These are phyloP conservation scores for Xylariomycetidae sp. DNA, from an alignment of 2,329 filamentous ascomycete genomes.

Conservation along the genomic window DNA sequence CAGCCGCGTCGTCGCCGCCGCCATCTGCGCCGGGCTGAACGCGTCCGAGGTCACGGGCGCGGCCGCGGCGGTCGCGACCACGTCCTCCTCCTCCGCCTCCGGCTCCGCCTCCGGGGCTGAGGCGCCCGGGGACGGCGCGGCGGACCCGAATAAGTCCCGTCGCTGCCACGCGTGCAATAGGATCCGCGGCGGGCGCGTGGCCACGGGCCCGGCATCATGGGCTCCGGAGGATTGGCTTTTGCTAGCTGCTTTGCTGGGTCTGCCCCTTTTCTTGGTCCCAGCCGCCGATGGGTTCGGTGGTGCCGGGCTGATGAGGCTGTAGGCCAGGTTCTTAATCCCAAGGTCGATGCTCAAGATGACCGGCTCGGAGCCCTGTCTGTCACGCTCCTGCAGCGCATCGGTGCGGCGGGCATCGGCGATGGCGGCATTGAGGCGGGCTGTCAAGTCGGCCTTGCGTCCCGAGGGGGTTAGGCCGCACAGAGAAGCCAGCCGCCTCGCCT, in stretches of 20 bases:
- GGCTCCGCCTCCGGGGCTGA: background rate
- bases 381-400: constrained; percentile 10
- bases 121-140: background rate
- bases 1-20: constrained; percentile 27
- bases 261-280: constrained; percentile 1
- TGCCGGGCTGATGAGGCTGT: constrained; percentile 48
- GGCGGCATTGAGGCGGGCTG: constrained; percentile 41
- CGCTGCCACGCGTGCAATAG: constrained; percentile 30
- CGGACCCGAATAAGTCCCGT: constrained; percentile 19
- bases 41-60: constrained; percentile 11
- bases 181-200: constrained; percentile 12
- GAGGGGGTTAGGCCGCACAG: constrained; percentile 53
- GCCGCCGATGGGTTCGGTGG: background rate
- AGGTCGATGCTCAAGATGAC: constrained; percentile 74
- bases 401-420: constrained; percentile 3
- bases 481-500: constrained; percentile 54
- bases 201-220: background rate
- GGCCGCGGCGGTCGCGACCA: background rate
- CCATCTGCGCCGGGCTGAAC: constrained; percentile 30
- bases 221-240: too few species aligned
- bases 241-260: background rate
- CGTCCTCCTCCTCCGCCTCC: background rate
- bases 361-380: constrained; percentile 9
- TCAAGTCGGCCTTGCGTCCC: constrained; percentile 53
- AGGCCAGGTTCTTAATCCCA: constrained; percentile 77